Evolutionary conservation across 2,329 filamentous ascomycete genomes (phyloP).

Genomic region (Teratosphaeriaceae sp.): DNA sequence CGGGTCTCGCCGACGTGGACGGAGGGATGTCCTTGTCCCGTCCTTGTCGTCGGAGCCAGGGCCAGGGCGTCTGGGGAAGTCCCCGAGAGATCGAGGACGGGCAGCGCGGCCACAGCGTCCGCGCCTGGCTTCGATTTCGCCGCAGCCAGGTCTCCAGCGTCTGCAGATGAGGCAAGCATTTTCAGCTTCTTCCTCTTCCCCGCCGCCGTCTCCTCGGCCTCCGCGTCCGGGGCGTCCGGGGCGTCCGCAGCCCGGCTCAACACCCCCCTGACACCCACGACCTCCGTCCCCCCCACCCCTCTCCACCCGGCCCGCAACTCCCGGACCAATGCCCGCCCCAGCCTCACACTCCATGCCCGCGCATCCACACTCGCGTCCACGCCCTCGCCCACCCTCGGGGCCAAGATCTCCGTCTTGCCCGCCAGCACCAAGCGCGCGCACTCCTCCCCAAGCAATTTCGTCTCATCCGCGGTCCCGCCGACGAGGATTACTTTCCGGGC

Average conservation of each 20-base stretch:
- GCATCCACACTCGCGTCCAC: constrained; percentile 95
- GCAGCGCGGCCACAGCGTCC: constrained; percentile 42
- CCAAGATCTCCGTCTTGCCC: constrained; percentile 56
- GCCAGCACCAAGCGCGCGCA: constrained; percentile 58
- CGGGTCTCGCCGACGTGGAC: constrained; percentile 91
- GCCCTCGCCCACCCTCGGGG: constrained; percentile 63
- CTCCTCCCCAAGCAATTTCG: constrained; percentile 67
- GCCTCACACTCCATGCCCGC: constrained; percentile 91
- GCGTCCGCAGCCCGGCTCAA: constrained; percentile 47
- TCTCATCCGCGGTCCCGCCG: constrained; percentile 75
- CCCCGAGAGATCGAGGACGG: constrained; percentile 56
- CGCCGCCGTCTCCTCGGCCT: constrained; percentile 33
- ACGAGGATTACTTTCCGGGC: constrained; percentile 93
- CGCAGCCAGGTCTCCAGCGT: no score
- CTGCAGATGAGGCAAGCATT: constrained; percentile 41
- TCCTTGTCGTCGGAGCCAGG: no score
- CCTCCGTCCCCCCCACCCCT: constrained; percentile 78
- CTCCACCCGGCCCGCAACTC: constrained; percentile 94
- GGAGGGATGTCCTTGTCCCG: no score
- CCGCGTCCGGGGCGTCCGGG: constrained; percentile 34
- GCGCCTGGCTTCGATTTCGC: background rate
- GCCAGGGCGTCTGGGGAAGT: no score
- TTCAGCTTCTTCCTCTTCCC: constrained; percentile 51
- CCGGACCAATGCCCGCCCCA: constrained; percentile 77
- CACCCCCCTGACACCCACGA: constrained; percentile 84